Percentiles rank a stretch among this genome's conserved stretches.
Evolutionary conservation across 2,329 filamentous ascomycete species (phyloP).

Genomic region (Verruconis gallopava): DNA sequence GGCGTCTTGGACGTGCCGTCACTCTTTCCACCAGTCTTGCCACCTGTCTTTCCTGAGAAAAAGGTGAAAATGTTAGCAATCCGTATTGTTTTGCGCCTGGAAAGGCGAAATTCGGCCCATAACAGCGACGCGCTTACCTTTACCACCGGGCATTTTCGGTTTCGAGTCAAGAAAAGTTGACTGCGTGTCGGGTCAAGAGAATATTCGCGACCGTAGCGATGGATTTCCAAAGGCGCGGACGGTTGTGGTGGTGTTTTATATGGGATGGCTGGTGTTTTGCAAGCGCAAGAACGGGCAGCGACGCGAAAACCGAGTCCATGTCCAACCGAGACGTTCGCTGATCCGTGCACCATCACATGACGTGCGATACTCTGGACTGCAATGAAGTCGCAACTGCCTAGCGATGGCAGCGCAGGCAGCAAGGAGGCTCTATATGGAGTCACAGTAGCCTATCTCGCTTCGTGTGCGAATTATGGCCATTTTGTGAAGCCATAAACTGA

Average conservation of each 20-base stretch:
- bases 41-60: constrained; percentile 47
- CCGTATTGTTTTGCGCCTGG: constrained; percentile 8
- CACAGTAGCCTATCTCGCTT: too few species aligned
- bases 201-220: constrained; percentile 4
- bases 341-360: background rate
- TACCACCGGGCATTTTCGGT: constrained; percentile 62
- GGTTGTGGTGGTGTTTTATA: background rate
- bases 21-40: constrained; percentile 80
- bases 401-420: too few species aligned
- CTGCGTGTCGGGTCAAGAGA: background rate
- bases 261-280: background rate
- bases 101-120: constrained; percentile 12
- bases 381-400: too few species aligned
- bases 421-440: too few species aligned
- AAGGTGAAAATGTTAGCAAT: constrained; percentile 18
- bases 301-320: background rate
- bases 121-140: constrained; percentile 56
- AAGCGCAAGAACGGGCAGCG: background rate
- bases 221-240: background rate
- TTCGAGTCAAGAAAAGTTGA: constrained; percentile 6
- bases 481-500: too few species aligned
- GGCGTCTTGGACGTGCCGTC: constrained; percentile 73
- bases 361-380: background rate
- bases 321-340: background rate
- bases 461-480: too few species aligned